Base-by-base conservation (phyloP, 768 basidiomycete species). In the Chalciporus chontae region DNA sequence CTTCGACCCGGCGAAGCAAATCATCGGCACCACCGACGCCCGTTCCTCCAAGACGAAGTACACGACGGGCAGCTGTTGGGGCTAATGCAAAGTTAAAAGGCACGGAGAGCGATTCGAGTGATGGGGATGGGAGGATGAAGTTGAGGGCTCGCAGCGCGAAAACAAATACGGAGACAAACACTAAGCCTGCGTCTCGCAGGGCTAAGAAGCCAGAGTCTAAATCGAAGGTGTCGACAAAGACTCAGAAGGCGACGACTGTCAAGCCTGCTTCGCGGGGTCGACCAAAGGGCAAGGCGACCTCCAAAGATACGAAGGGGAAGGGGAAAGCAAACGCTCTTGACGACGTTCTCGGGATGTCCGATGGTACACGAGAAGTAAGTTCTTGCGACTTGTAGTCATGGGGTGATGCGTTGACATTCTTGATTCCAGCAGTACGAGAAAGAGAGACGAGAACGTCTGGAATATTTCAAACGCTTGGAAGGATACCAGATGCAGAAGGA, bases 401-500 rank as follows among this genome's bases (percentile, higher is more conserved):
- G 23, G 13, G 0, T 9, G 37, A 13, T 19, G 10, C 19, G 15
- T 37, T 58, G 39, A 58, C 38, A 0, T 24, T 42, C 4, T 19
- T 29, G 8, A 18, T 37, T 24, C 2, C 43, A 76, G 74, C 72
- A 64, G 60, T 71, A 71, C 60, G 72, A 74, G 18, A 65, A 62
- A 37, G 76, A 77, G 40, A 75, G 78, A n/a, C 71, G 73, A 49
- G 80, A 71, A 5, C 74, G 79, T 21, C 48, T 79, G 36, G 77
- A 77, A 37, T 83, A 80, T 56, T 81, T 81, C 64, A 73, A 72
- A 50, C 71, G 73, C 37, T 54, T 83, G 24, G 74, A 80, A 17
- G 71, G 69, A 7, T 82, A 80, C 52, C 70, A 76, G 54, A 69
- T 83, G 32, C 75, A 75, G 54, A 78, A 77, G 48, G 81, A 83